phyloP scores from a whole-genome alignment of 257 asterid genomes.

The Oldenlandia corymbosa region DNA sequence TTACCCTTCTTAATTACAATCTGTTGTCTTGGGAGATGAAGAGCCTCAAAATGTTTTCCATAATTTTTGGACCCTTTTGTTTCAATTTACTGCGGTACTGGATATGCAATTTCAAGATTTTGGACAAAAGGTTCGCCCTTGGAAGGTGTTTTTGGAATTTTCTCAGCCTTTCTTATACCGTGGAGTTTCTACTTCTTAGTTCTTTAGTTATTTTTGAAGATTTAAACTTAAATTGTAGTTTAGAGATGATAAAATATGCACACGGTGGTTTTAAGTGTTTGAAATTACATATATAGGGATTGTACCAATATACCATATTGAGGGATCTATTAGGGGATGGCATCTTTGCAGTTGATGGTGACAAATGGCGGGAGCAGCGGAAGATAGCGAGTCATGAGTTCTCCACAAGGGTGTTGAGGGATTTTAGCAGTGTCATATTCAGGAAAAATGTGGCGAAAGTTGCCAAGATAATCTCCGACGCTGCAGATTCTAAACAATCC shows the following conservation, averaged over 20 bases:
- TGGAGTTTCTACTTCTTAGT: too few species aligned
- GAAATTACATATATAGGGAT: constrained; percentile 38
- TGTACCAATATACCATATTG: constrained; percentile 34
- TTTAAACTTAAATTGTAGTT: not conserved
- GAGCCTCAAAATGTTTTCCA: not conserved
- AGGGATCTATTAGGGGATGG: constrained; percentile 64
- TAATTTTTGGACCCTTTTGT: not conserved
- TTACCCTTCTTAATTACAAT: not conserved
- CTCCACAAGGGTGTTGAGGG: constrained; percentile 60
- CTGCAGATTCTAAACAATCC: constrained; percentile 28
- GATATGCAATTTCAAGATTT: not conserved
- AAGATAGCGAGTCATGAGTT: constrained; percentile 67
- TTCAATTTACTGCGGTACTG: too few species aligned
- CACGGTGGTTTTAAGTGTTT: constrained; percentile 1
- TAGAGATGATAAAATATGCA: not conserved
- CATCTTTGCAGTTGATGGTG: constrained; percentile 75
- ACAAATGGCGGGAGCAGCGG: constrained; percentile 69
- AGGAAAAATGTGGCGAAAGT: constrained; percentile 47
- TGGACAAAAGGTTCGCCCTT: not conserved
- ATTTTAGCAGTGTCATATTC: constrained; percentile 56
- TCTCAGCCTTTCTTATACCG: too few species aligned
- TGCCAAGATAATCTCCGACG: constrained; percentile 37
- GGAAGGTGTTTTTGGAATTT: too few species aligned
- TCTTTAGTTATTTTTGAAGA: too few species aligned
- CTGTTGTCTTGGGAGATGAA: not conserved